Percentiles rank a stretch among this genome's conserved stretches.
Conservation (phyloP, 495 filamentous ascomycete genomes). For the Hypoxylon intermedium region DNA sequence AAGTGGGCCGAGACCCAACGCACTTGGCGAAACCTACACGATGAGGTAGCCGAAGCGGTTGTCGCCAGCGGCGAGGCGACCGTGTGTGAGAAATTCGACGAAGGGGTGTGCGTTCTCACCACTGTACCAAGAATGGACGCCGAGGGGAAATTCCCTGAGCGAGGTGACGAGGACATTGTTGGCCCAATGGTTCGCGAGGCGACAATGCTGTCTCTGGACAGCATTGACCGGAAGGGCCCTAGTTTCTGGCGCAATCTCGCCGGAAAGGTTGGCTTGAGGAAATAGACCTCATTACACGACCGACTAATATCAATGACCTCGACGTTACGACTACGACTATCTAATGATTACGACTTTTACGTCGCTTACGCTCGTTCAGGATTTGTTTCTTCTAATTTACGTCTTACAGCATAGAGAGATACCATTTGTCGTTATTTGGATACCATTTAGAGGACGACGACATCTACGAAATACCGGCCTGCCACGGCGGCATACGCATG, state of each 20-base stretch:
- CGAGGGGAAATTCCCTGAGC: conserved; percentile 83
- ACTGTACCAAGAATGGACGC: conserved; percentile 61
- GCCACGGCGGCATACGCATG: conserved; percentile 28
- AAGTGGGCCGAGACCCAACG: conserved; percentile 84
- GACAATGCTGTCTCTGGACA: conserved; percentile 51
- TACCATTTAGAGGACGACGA: conserved; percentile 38
- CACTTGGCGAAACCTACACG: conserved; percentile 71
- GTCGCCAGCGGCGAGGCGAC: conserved; percentile 46
- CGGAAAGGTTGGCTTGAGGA: conserved; percentile 54
- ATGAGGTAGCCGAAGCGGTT: conserved; percentile 60
- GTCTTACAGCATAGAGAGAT: conserved; percentile 41
- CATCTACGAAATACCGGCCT: conserved; percentile 12
- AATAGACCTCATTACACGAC: conserved; percentile 25
- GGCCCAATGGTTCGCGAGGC: conserved; percentile 82
- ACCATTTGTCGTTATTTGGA: conserved; percentile 39
- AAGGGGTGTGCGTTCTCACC: conserved; percentile 49
- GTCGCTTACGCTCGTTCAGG: conserved; percentile 22
- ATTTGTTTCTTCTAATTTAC: conserved; percentile 5
- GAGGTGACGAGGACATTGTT: conserved; percentile 89
- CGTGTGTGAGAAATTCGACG: conserved; percentile 46
- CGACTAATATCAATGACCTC: conserved; percentile 7
- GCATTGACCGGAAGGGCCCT: conserved; percentile 49
- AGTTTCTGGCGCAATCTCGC: conserved; percentile 54
- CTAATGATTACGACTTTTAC: conserved; percentile 22
- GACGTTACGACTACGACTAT: conserved; percentile 1